Evolutionary conservation across 1,284 basidiomycete species (phyloP).

Genomic region (Apiotrichum gracile): DNA sequence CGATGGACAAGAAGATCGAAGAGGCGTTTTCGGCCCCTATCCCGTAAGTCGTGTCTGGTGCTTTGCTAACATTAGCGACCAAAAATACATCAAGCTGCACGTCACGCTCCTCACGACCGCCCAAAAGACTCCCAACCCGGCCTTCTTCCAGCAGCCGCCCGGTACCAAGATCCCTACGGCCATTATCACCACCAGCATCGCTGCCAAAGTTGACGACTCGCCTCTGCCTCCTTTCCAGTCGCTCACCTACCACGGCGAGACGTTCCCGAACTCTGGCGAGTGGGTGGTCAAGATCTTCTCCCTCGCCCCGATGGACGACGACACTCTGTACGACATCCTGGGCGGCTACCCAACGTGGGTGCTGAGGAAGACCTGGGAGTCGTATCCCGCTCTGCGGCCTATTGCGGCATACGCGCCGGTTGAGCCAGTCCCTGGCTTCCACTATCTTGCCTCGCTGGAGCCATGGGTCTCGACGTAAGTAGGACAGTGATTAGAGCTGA

Average conservation of each 20-base stretch:
- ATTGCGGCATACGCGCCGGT: slow-evolving; percentile 66
- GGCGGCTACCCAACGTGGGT: slow-evolving; percentile 68
- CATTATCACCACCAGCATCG: slow-evolving; percentile 63
- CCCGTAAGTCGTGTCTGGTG: slow-evolving; percentile 4
- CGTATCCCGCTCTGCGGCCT: slow-evolving; percentile 56
- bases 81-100: slow-evolving; percentile 76
- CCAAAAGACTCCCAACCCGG: slow-evolving; percentile 56
- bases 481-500: slow-evolving; percentile 25
- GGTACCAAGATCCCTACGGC: slow-evolving; percentile 56
- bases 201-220: slow-evolving; percentile 40
- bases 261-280: slow-evolving; percentile 51
- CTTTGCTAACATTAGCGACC: slow-evolving; percentile 31
- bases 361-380: slow-evolving; percentile 62
- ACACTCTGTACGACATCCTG: slow-evolving; percentile 60
- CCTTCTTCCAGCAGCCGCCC: slow-evolving; percentile 62
- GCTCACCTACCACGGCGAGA: slow-evolving; percentile 70
- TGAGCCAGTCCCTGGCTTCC: slow-evolving; percentile 66
- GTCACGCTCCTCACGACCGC: slow-evolving; percentile 84
- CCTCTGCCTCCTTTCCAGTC: slow-evolving; percentile 77
- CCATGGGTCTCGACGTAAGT: slow-evolving; percentile 55
- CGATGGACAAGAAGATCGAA: slow-evolving; percentile 15
- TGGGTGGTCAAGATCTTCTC: slow-evolving; percentile 87
- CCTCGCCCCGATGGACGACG: slow-evolving; percentile 57
- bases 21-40: slow-evolving; percentile 11
- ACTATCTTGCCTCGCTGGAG: slow-evolving; percentile 86